These are phyloP conservation scores for Nicotiana sylvestris DNA, from an alignment of 257 asterid genomes.

Conservation along the genomic window DNA sequence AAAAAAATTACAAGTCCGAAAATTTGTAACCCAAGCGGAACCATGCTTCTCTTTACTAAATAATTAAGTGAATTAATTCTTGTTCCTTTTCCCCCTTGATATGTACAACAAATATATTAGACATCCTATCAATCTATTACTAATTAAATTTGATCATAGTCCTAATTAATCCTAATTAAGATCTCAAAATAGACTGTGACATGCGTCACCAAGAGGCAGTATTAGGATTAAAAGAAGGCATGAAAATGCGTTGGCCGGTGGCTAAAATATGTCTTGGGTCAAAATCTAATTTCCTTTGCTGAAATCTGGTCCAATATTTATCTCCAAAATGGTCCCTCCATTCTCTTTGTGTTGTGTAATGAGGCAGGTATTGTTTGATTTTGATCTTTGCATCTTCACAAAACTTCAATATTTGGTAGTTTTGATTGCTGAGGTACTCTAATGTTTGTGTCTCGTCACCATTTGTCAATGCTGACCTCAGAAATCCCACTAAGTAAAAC, in stretches of 20 bases:
- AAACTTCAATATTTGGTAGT: slow-evolving; percentile 42
- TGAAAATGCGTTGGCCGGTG: slow-evolving; percentile 65
- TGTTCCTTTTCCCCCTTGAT: not conserved
- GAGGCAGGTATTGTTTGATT: slow-evolving; percentile 72
- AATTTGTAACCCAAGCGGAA: not conserved
- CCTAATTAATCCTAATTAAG: slow-evolving; percentile 1
- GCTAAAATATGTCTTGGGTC: slow-evolving; percentile 66
- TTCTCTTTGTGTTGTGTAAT: slow-evolving; percentile 54
- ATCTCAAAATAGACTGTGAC: no score
- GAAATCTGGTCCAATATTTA: slow-evolving; percentile 44
- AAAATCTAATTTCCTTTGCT: slow-evolving; percentile 43
- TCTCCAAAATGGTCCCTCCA: slow-evolving; percentile 66
- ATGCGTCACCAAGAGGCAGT: slow-evolving; percentile 30
- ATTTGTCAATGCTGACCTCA: slow-evolving; percentile 54
- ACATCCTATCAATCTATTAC: not conserved
- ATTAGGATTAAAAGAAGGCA: slow-evolving; percentile 32
- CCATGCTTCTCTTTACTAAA: not conserved
- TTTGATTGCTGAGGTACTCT: slow-evolving; percentile 50
- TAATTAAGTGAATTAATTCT: not conserved
- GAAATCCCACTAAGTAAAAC: slow-evolving; percentile 68
- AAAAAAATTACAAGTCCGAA: not conserved
- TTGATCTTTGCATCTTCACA: slow-evolving; percentile 42
- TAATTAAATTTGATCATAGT: not conserved
- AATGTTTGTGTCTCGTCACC: slow-evolving; percentile 52
- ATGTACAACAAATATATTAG: slow-evolving; percentile 1